These are phyloP conservation scores for Pythium biforme DNA, from an alignment of 352 stramenopile species.

Conservation along the genomic window DNA sequence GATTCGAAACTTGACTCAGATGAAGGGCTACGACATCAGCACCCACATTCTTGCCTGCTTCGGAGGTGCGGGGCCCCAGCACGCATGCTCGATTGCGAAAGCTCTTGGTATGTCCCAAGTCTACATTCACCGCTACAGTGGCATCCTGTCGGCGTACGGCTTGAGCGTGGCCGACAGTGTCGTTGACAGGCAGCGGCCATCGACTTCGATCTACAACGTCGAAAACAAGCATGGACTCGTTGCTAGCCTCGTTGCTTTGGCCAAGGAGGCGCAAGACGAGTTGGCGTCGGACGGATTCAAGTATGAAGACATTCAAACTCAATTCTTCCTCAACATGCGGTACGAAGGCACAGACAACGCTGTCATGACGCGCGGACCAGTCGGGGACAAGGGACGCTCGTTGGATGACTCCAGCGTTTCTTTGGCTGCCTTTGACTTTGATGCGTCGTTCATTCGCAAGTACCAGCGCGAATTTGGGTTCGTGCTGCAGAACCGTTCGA, in stretches of 20 bases:
- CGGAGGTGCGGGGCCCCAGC: conserved; percentile 97
- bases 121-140: conserved; percentile 98
- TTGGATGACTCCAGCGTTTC: conserved; percentile 29
- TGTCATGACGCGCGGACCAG: conserved; percentile 91
- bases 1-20: conserved; percentile 98
- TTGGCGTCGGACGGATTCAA: conserved; percentile 82
- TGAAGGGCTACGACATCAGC: conserved; percentile 97
- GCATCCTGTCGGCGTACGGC: conserved; percentile 98
- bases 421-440: conserved; percentile 80
- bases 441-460: conserved; percentile 85
- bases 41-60: conserved; percentile 97
- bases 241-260: conserved; percentile 45
- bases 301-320: conserved; percentile 88
- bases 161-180: conserved; percentile 97
- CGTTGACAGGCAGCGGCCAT: conserved; percentile 95
- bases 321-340: conserved; percentile 98
- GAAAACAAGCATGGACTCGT: conserved; percentile 54
- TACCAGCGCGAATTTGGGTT: conserved; percentile 99
- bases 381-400: conserved; percentile 40
- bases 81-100: conserved; percentile 97
- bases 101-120: conserved; percentile 96
- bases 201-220: conserved; percentile 59
- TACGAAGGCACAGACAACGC: conserved; percentile 98
- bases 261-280: conserved; percentile 61
- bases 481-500: conserved; percentile 88